Evolutionary conservation across 345 rosid species (phyloP).

Genomic region (Moricandia moricandioides): DNA sequence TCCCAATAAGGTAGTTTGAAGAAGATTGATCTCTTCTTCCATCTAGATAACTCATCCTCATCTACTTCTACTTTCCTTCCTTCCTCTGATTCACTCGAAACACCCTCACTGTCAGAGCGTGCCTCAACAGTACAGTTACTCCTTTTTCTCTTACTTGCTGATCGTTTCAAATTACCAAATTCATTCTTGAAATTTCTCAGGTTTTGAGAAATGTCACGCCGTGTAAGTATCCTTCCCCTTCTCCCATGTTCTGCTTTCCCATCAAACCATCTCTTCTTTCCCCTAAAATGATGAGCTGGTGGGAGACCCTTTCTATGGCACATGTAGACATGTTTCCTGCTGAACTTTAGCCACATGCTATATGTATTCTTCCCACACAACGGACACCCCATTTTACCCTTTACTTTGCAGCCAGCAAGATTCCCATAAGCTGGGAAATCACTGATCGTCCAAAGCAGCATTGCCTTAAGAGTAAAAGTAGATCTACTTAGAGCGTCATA

Average conservation of each 20-base stretch:
- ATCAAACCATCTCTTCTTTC: neutral
- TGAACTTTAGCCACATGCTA: neutral
- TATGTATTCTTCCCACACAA: neutral
- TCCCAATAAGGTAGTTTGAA: too few species aligned
- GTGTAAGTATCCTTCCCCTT: neutral
- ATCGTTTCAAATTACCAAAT: neutral
- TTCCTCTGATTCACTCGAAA: too few species aligned
- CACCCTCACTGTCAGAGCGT: too few species aligned
- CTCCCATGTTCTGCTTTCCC: neutral
- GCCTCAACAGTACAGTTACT: too few species aligned
- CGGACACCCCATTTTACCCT: neutral
- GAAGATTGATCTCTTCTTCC: too few species aligned
- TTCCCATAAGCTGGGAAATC: neutral
- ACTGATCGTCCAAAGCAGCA: neutral
- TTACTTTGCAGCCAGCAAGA: neutral
- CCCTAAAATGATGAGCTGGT: neutral
- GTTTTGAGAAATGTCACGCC: neutral
- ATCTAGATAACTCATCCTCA: too few species aligned
- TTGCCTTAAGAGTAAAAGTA: neutral
- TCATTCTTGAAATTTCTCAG: neutral
- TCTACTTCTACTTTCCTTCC: too few species aligned
- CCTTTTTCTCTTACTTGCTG: too few species aligned
- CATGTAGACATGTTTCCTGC: neutral
- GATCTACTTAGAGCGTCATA: neutral
- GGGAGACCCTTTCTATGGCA: neutral